Conservation (phyloP, 2,329 filamentous ascomycete genomes). For the Arthrobotrys megalospora region DNA sequence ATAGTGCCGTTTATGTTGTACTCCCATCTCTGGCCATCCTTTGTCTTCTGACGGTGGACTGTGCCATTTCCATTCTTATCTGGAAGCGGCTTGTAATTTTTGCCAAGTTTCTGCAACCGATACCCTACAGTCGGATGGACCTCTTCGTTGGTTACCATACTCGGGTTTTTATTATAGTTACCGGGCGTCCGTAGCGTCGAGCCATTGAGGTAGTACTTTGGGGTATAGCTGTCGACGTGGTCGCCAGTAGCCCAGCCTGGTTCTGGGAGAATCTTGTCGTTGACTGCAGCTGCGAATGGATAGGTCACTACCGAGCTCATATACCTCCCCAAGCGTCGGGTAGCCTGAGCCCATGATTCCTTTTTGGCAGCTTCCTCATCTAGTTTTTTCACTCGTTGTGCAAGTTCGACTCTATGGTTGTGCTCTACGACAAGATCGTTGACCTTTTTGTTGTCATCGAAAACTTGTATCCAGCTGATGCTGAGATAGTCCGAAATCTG, state of each 20-base stretch:
- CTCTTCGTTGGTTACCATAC: slow-evolving; percentile 11
- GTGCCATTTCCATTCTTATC: neutral
- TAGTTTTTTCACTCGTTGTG: neutral
- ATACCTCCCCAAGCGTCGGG: slow-evolving; percentile 10
- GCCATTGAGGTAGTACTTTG: slow-evolving; percentile 6
- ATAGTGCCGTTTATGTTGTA: neutral
- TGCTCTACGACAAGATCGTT: slow-evolving; percentile 10
- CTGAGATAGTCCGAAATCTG: slow-evolving; percentile 57
- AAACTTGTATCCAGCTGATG: slow-evolving; percentile 1
- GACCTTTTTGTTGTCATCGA: slow-evolving; percentile 15
- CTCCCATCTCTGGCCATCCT: neutral
- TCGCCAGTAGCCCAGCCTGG: slow-evolving; percentile 17
- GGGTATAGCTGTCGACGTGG: slow-evolving; percentile 18
- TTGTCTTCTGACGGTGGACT: neutral
- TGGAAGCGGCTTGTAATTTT: neutral
- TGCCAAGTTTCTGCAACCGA: neutral
- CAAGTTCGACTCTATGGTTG: slow-evolving; percentile 21
- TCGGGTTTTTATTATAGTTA: slow-evolving; percentile 1
- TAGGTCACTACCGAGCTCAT: slow-evolving; percentile 32
- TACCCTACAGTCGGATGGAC: slow-evolving; percentile 34
- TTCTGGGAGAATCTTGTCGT: slow-evolving; percentile 6
- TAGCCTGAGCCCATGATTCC: slow-evolving; percentile 15
- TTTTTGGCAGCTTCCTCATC: slow-evolving; percentile 19
- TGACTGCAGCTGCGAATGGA: neutral
- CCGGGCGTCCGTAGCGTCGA: slow-evolving; percentile 11